Percentiles rank a stretch among this genome's conserved stretches.
These are phyloP conservation scores for Rhizopus stolonifer DNA, from an alignment of 371 early-diverging fungal species.

Conservation along the genomic window DNA sequence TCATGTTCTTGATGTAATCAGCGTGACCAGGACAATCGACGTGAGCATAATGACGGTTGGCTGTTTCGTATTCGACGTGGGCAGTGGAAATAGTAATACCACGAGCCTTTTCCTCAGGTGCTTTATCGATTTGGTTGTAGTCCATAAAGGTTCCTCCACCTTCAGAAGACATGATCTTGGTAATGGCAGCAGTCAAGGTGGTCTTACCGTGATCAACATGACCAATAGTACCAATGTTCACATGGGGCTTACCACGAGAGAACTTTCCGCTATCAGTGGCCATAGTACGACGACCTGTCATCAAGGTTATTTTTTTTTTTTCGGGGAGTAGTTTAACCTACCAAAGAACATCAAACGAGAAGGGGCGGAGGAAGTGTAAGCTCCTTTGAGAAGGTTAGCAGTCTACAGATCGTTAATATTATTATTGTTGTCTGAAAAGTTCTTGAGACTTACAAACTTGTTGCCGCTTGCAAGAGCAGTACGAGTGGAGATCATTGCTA, in stretches of 20 bases:
- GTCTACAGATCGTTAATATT: conserved; percentile 39
- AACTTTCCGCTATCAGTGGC: conserved; percentile 60
- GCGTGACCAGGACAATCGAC: conserved; percentile 99
- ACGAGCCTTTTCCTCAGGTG: conserved; percentile 96
- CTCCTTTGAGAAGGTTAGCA: conserved; percentile 39
- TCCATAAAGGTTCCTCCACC: conserved; percentile 89
- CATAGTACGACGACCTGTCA: conserved; percentile 43
- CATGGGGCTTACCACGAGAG: conserved; percentile 89
- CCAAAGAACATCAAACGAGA: conserved; percentile 46
- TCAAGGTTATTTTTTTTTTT: background rate
- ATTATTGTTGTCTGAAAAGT: no score
- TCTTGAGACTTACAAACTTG: conserved; percentile 49
- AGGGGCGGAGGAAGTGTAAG: conserved; percentile 39
- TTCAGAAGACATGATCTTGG: conserved; percentile 83
- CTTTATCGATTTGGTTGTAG: conserved; percentile 96
- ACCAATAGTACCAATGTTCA: conserved; percentile 99
- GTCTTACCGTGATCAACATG: conserved; percentile 99
- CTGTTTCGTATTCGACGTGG: conserved; percentile 96
- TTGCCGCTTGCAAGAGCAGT: conserved; percentile 44
- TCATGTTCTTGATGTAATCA: conserved; percentile 99
- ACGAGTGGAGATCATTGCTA: conserved; percentile 42
- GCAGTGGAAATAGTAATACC: conserved; percentile 97
- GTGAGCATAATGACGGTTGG: conserved; percentile 90
- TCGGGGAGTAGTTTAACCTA: conserved; percentile 10
- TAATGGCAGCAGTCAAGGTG: conserved; percentile 98